Evolutionary conservation across 2,329 filamentous ascomycete species (phyloP), one percentile per base, ranked within the genome.

Genomic region (Alternaria sp.): DNA sequence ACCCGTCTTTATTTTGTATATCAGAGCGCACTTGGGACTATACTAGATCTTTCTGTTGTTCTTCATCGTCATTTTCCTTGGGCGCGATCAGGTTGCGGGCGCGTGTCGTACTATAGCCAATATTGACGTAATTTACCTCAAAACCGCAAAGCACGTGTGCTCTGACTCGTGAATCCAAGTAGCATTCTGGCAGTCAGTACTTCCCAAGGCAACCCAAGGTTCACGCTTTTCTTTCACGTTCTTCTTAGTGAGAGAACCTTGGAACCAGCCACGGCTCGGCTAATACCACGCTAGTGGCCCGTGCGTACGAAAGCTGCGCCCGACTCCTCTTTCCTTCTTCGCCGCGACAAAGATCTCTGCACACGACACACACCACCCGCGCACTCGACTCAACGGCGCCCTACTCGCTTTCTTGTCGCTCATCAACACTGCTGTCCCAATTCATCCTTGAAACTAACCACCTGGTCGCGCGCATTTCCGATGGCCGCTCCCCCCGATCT

Each of bases 401-500:
- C 51, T 47, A 19, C 45, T 36, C 23, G 6, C 45, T 36, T 15
- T 36, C 36, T 23, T 49, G 40, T 54, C 36, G 25, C 15, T 30
- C 51, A 56, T 57, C 59, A 36, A 19, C n/a, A 19, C 17, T 45
- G 28, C 28, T 36, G n/a, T 26, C 46, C 40, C 28, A 40, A 53
- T 52, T n/a, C 44, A 30, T 60, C 43, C 17, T 43, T 51, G 54
- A 56, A 30, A 60, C 62, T 45, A 46, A 55, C 28, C 23, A 43
- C 19, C n/a, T 57, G 15, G 32, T 40, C 44, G 23, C 55, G 51
- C 63, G 67, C 65, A 58, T 44, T 59, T 67, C 64, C 67, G 43
- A 80, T 80, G 78, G 68, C 76, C 63, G 77, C 71, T 52, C 67
- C 73, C 55, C 77, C 79, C 57, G 79, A 81, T 62, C 75, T 81